Evolutionary conservation across 1,284 basidiomycete genomes (phyloP).

Genomic region (Abortiporus biennis): DNA sequence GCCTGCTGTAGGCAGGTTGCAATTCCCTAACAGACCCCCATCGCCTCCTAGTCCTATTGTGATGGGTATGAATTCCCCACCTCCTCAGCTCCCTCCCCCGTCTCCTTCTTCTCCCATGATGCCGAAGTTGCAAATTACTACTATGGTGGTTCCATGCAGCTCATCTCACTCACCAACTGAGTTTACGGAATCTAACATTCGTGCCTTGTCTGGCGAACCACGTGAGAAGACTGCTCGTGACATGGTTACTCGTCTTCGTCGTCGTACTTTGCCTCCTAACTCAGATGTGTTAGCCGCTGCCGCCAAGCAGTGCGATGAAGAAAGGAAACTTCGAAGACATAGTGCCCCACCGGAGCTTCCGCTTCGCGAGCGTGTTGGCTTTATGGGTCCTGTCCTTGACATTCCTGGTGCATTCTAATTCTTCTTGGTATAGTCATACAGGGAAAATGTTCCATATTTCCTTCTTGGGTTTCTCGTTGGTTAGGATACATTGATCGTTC

Average conservation of each 20-base stretch:
- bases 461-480: neutral
- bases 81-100: slow-evolving; percentile 19
- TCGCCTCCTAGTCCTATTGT: slow-evolving; percentile 12
- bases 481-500: neutral
- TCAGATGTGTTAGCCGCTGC: slow-evolving; percentile 17
- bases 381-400: slow-evolving; percentile 29
- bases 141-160: slow-evolving; percentile 41
- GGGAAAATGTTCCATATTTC: slow-evolving; percentile 1
- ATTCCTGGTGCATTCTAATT: slow-evolving; percentile 34
- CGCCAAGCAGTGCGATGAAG: slow-evolving; percentile 21
- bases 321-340: slow-evolving; percentile 28
- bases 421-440: neutral
- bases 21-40: slow-evolving; percentile 23
- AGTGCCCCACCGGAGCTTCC: slow-evolving; percentile 35
- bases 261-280: slow-evolving; percentile 38
- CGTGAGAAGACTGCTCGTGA: slow-evolving; percentile 48
- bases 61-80: slow-evolving; percentile 20
- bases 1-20: slow-evolving; percentile 44
- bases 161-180: slow-evolving; percentile 36
- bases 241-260: slow-evolving; percentile 59
- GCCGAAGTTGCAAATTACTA: slow-evolving; percentile 42
- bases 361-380: slow-evolving; percentile 25
- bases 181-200: slow-evolving; percentile 48
- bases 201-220: slow-evolving; percentile 35
- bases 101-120: slow-evolving; percentile 30